Base-by-base conservation (phyloP, 768 basidiomycete genomes). In the Rhizopogon roseolus region DNA sequence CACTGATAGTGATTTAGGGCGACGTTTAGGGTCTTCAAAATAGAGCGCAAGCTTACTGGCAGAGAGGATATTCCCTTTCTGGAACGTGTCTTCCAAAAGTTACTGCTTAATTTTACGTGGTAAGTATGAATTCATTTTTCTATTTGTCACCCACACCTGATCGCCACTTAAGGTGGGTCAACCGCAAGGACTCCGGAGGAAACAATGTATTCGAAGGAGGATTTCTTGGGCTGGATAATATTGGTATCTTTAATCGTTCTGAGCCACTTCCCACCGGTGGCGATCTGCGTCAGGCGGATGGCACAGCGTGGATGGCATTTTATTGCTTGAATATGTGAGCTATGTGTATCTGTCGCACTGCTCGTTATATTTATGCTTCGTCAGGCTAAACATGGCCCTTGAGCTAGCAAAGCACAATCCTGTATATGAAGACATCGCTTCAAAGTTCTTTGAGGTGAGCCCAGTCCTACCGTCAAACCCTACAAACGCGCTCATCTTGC, bases 251-350 rank as follows among this genome's bases (percentile, higher is more conserved):
- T 77, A 99, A 99, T 73, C 88, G 97, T 44, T 97, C 93, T 2
- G 97, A 99, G 69, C 91, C 93, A 27, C 73, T 99, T 25, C 97
- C 97, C 6, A 98, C 95, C 5, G 96, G 96, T 34, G 97, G 97
- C 8, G 82, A 74, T 16, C 76, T 99, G 54, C 93, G 96, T 51
- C 97, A 99, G 72, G 94, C 97, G 7, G 97, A 99, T 66, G 96
- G 96, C 8, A 99, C 97, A 6, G 93, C 96, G 0, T 99, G 97
- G 97, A 99, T 99, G 97, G 97, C 94, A 32, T 99, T 98, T 75
- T 99, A 96, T 71, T 93, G 88, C 60, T 71, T 98, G 54, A 97
- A 97, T 65, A 98, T 98, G 97, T 91, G 56, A 61, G 82, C 62
- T 28, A 8, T 3, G 34, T 37, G 41, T 49, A 29, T 36, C 55